These are phyloP conservation scores for Artemisia tridentata DNA, from an alignment of 129 eudicot species.

Conservation along the genomic window DNA sequence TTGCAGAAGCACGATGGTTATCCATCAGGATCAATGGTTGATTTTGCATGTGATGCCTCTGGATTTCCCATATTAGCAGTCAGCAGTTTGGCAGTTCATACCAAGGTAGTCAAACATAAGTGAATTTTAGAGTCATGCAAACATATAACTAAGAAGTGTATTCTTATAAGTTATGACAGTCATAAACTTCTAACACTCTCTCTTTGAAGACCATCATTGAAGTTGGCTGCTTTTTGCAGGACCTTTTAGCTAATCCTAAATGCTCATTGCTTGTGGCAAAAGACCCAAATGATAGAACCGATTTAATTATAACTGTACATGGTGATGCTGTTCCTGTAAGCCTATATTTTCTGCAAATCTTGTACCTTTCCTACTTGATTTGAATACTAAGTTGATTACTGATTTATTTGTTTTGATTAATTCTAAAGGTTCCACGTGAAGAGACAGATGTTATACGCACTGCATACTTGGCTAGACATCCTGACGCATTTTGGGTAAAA, in stretches of 20 bases:
- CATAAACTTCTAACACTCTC: slow-evolving; percentile 3
- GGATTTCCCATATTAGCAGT: slow-evolving; percentile 92
- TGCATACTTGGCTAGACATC: slow-evolving; percentile 89
- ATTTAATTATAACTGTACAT: slow-evolving; percentile 78
- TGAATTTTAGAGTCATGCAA: slow-evolving; percentile 1
- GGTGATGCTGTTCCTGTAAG: slow-evolving; percentile 91
- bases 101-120: slow-evolving; percentile 55
- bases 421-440: slow-evolving; percentile 49
- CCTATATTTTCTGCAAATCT: neutral
- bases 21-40: slow-evolving; percentile 97
- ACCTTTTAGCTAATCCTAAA: slow-evolving; percentile 76
- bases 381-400: slow-evolving; percentile 6
- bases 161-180: neutral
- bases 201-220: slow-evolving; percentile 17
- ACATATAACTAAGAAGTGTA: slow-evolving; percentile 7
- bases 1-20: slow-evolving; percentile 81
- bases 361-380: neutral
- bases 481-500: slow-evolving; percentile 91
- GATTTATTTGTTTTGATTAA: slow-evolving; percentile 18
- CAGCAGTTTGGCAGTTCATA: slow-evolving; percentile 94
- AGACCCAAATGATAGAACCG: slow-evolving; percentile 94
- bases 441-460: slow-evolving; percentile 67
- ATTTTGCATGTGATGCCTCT: slow-evolving; percentile 85
- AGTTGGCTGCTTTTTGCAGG: slow-evolving; percentile 56
- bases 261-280: slow-evolving; percentile 94